Evolutionary conservation across 2,329 filamentous ascomycete species (phyloP).

Genomic region (Exophiala viscosa): DNA sequence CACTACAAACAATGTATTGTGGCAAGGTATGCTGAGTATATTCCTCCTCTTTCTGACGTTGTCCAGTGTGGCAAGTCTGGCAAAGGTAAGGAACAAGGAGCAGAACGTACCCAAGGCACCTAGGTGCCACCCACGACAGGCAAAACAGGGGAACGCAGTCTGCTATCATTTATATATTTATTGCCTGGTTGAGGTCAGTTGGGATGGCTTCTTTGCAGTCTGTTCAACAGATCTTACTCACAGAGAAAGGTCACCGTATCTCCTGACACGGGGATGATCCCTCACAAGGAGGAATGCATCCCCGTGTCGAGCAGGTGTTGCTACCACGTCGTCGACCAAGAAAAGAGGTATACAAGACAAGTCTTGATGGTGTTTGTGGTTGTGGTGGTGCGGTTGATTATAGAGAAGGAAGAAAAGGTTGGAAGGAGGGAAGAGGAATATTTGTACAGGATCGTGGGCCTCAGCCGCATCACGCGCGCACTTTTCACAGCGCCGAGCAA

Average conservation of each 20-base stretch:
- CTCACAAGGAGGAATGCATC: constrained; percentile 1
- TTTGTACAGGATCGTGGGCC: neutral
- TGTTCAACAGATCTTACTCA: neutral
- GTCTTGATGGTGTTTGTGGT: neutral
- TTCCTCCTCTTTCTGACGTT: constrained; percentile 14
- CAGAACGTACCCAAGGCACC: constrained; percentile 1
- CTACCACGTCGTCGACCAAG: neutral
- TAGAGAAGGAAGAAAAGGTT: neutral
- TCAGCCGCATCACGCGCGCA: neutral
- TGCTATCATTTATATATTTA: neutral
- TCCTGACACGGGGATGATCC: constrained; percentile 1
- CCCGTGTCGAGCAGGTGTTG: neutral
- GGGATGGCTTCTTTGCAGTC: neutral
- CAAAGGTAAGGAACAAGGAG: neutral
- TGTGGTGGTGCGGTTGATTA: neutral
- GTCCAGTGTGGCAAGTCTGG: constrained; percentile 3
- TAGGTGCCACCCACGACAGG: neutral
- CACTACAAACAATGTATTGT: neutral
- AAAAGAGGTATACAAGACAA: neutral
- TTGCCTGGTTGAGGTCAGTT: neutral
- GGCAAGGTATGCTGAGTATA: neutral
- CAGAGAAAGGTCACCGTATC: neutral
- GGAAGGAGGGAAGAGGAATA: neutral
- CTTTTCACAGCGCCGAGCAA: neutral
- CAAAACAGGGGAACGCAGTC: neutral